phyloP scores from a whole-genome alignment of 495 filamentous ascomycete species.

The Penicillium simplicissimum region DNA sequence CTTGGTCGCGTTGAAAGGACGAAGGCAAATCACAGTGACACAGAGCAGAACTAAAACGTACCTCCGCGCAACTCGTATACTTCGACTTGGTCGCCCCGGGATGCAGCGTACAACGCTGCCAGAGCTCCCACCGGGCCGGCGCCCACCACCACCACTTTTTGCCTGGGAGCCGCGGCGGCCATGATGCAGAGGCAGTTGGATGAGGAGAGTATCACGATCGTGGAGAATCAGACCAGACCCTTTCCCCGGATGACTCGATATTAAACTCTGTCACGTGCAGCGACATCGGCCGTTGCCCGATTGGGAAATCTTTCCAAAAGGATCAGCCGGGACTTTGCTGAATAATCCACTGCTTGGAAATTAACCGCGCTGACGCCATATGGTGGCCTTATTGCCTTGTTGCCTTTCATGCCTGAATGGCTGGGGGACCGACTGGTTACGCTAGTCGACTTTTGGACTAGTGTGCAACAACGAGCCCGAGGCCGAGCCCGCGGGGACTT shows the following conservation, averaged over 20 bases:
- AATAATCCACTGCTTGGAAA: neutral
- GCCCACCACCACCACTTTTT: conserved; percentile 83
- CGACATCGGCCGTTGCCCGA: conserved; percentile 24
- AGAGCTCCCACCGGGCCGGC: conserved; percentile 92
- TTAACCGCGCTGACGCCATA: neutral
- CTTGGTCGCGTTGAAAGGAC: conserved; percentile 1
- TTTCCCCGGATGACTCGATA: conserved; percentile 3
- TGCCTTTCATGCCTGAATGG: conserved; percentile 2
- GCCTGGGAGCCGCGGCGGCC: conserved; percentile 28
- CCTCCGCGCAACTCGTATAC: conserved; percentile 92
- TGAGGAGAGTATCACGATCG: neutral
- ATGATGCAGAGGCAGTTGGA: conserved; percentile 13
- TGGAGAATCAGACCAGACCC: neutral
- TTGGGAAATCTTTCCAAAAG: conserved; percentile 12
- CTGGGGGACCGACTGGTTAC: neutral
- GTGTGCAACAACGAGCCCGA: neutral
- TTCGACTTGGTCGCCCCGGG: conserved; percentile 83
- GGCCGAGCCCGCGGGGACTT: conserved; percentile 14
- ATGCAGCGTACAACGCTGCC: conserved; percentile 88
- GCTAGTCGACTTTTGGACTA: conserved; percentile 1
- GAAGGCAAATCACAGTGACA: neutral
- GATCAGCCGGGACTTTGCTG: conserved; percentile 16
- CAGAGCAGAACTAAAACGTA: conserved; percentile 47
- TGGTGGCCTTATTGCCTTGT: neutral
- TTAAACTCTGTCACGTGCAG: conserved; percentile 27